These are phyloP conservation scores for Didymella lethalis DNA, from an alignment of 2,329 filamentous ascomycete species.

Conservation along the genomic window DNA sequence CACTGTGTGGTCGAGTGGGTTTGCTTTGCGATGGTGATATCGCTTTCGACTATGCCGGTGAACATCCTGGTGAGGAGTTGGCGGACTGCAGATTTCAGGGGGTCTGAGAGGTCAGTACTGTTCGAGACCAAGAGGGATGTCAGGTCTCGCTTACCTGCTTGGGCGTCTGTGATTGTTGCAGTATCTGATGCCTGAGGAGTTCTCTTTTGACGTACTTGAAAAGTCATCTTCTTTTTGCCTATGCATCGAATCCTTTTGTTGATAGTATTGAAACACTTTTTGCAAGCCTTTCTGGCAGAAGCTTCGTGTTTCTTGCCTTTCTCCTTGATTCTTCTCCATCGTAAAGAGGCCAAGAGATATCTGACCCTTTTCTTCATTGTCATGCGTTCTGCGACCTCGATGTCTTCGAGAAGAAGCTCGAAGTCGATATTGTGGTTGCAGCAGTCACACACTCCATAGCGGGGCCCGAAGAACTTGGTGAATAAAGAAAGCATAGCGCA, in stretches of 20 bases:
- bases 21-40: neutral
- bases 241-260: neutral
- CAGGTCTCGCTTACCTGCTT: neutral
- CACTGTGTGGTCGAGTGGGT: neutral
- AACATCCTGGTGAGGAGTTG: neutral
- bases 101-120: neutral
- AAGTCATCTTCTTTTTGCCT: neutral
- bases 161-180: neutral
- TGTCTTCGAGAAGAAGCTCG: neutral
- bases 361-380: neutral
- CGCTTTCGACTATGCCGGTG: neutral
- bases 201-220: neutral
- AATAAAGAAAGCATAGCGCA: neutral
- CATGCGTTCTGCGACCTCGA: neutral
- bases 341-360: neutral
- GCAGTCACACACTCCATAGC: constrained; percentile 5
- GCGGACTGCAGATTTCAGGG: neutral
- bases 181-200: neutral
- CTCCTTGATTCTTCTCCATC: neutral
- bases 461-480: neutral
- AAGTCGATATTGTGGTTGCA: constrained; percentile 7
- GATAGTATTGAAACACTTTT: neutral
- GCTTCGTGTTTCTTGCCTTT: neutral
- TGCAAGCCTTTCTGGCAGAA: neutral
- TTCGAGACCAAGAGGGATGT: neutral